Conservation (phyloP, 2,329 filamentous ascomycete genomes). For the Botrytis paeoniae region DNA sequence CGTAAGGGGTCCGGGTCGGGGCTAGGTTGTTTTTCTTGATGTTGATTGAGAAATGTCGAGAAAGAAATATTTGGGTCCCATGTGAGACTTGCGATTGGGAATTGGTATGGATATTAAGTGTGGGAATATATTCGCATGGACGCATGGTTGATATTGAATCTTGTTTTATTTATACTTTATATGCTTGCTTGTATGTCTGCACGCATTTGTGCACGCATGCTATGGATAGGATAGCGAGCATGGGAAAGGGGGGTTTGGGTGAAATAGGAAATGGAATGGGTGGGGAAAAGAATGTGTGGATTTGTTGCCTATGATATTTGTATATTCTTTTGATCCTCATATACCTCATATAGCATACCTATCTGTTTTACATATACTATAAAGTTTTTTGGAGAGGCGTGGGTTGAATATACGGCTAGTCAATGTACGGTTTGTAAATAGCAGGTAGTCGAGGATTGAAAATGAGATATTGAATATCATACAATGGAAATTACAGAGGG, state of each 20-base stretch:
- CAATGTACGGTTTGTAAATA: background rate
- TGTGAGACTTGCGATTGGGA: background rate
- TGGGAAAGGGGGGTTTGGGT: background rate
- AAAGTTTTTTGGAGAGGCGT: background rate
- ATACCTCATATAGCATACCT: background rate
- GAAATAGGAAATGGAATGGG: constrained; percentile 10
- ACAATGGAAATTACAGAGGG: background rate
- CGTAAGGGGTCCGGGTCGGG: background rate
- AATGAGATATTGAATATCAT: background rate
- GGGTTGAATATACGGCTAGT: background rate
- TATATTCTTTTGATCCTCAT: background rate
- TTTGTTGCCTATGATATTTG: background rate
- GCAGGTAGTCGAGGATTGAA: background rate
- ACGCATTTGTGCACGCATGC: background rate
- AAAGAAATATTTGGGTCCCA: background rate
- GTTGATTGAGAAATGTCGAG: background rate
- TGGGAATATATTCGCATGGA: background rate
- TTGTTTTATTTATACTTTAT: constrained; percentile 6
- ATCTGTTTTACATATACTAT: background rate
- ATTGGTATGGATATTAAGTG: background rate
- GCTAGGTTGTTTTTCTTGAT: constrained; percentile 5
- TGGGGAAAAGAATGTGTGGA: constrained; percentile 3
- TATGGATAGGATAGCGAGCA: background rate
- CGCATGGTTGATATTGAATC: constrained; percentile 9
- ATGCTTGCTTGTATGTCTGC: background rate